Percentiles rank a stretch among this genome's conserved stretches.
These are phyloP conservation scores for Mortierella sp. DNA, from an alignment of 371 early-diverging fungal genomes.

Conservation along the genomic window DNA sequence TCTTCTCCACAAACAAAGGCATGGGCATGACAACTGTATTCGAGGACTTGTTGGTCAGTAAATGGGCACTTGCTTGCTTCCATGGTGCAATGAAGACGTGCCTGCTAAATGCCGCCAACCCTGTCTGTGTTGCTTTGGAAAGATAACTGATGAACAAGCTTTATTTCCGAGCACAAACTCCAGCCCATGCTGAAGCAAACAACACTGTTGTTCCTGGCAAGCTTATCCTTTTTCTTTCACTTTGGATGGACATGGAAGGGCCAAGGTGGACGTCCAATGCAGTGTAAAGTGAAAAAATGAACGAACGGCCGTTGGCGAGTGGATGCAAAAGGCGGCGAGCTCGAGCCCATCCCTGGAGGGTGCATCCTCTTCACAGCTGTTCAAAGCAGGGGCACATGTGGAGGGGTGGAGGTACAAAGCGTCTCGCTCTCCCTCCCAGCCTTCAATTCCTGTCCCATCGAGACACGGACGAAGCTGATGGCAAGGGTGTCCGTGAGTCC, in stretches of 20 bases:
- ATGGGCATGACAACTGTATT: not conserved
- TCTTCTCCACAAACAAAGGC: conserved; percentile 9
- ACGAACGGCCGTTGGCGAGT: not conserved
- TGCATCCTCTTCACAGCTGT: not conserved
- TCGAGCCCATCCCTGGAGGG: not conserved
- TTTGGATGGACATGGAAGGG: conserved; percentile 13
- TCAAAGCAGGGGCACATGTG: not conserved
- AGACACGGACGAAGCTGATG: no score
- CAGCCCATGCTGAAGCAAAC: not conserved
- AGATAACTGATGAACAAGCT: not conserved
- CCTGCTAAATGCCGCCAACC: not conserved
- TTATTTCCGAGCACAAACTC: not conserved
- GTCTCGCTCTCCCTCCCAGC: no score
- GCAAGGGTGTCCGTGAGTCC: not conserved
- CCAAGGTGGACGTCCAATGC: not conserved
- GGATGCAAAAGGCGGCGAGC: not conserved
- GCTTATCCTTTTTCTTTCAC: not conserved
- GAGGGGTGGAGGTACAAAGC: not conserved
- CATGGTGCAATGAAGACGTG: not conserved
- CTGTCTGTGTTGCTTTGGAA: not conserved
- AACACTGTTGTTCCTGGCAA: not conserved
- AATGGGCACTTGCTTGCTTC: not conserved
- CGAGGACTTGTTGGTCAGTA: not conserved
- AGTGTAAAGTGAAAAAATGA: not conserved
- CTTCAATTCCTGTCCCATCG: no score